Conservation (phyloP, 495 filamentous ascomycete species). For the Poronia punctata region DNA sequence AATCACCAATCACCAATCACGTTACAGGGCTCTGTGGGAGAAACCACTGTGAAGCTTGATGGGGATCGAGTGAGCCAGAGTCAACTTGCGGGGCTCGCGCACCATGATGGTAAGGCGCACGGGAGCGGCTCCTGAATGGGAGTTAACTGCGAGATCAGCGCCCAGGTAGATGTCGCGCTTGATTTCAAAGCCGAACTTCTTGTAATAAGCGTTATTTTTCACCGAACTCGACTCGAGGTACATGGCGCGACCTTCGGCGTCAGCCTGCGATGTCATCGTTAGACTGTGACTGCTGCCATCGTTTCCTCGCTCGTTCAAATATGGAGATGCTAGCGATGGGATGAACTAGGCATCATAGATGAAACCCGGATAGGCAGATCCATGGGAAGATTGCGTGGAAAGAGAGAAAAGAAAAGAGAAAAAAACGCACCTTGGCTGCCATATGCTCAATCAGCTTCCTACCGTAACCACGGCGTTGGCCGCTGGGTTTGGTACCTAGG, state of each 20-base stretch:
- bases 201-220: conserved; percentile 61
- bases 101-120: conserved; percentile 72
- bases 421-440: conserved; percentile 48
- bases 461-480: conserved; percentile 62
- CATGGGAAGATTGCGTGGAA: conserved; percentile 1
- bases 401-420: not conserved
- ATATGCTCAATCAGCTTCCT: conserved; percentile 60
- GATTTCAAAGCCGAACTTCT: conserved; percentile 60
- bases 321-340: no score
- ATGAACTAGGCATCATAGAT: no score
- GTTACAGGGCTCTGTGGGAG: conserved; percentile 4
- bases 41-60: conserved; percentile 28
- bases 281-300: no score
- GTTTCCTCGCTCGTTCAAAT: no score
- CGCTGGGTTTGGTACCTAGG: conserved; percentile 60
- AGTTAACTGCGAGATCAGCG: conserved; percentile 16
- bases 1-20: not conserved
- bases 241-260: conserved; percentile 52
- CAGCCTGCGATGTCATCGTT: conserved; percentile 44
- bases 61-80: conserved; percentile 24
- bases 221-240: conserved; percentile 72
- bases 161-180: conserved; percentile 51
- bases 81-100: conserved; percentile 48
- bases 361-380: conserved; percentile 10
- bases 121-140: conserved; percentile 20